Base-by-base conservation (phyloP, 176 grass and related monocot species). In the Rhipidocladum racemiflorum region DNA sequence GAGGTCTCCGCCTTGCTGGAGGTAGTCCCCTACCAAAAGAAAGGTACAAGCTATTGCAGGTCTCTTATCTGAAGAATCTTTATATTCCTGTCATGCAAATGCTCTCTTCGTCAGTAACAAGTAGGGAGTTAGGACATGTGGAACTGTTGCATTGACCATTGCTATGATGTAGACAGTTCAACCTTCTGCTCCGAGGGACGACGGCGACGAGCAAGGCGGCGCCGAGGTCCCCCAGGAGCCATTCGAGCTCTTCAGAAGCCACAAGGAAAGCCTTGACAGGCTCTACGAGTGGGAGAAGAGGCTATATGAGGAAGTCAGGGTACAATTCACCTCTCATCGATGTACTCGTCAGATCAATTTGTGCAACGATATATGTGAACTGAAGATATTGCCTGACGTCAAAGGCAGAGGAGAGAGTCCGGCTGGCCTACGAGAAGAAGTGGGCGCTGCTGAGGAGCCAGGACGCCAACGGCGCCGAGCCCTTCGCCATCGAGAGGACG, bases 251-350 rank as follows among this genome's bases (percentile, higher is more conserved):
- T 97, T 94, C 82, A 82, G 85, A 81, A 94, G 90, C 80, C 95
- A 97, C 75, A 90, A 91, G 76, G 80, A 93, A 75, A 97, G 89
- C 75, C 86, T 97, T 49, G 86, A 93, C 67, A 82, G 92, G 81
- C 88, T 97, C 32, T 91, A 94, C 84, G 81, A 78, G 42, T 97
- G 92, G 95, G 95, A 94, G 75, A 97, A 97, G 88, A 97, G 85
- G 71, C 72, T 94, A 40, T 94, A 94, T 63, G 86, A 97, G 38
- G 95, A 97, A 75, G 95, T 97, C 77, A 93, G 85, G 86, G 95
- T 97, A 84, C 53, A 59, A 49, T 55, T 53, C 45, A 57, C 27
- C 5, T 43, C 46, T 2, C 13, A 8, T 30, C 16, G 42, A 48
- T 63, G 7, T 28, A 42, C 63, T 65, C 24, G 5, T 62, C 17